Evolutionary conservation across 2,329 filamentous ascomycete species (phyloP), one percentile per base, ranked within the genome.

Genomic region (Raffaelea deltoideospora): DNA sequence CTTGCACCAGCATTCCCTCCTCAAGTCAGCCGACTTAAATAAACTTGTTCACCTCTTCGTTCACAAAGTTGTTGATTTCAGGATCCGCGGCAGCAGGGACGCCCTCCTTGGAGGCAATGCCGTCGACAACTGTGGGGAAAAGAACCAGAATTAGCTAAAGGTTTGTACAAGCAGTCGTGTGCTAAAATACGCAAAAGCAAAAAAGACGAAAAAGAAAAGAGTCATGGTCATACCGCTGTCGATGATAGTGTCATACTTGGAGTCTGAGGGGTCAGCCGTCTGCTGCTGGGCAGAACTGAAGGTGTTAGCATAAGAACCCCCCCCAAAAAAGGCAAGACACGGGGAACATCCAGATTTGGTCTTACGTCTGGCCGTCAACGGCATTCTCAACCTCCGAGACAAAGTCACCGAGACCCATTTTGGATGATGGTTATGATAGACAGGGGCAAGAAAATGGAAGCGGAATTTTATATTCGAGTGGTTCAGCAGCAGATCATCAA

Each of bases 11-110:
- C n/a, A n/a, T n/a, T n/a, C n/a, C n/a, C n/a, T n/a, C n/a, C n/a
- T n/a, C n/a, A n/a, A n/a, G n/a, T n/a, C n/a, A n/a, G n/a, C n/a
- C n/a, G n/a, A n/a, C n/a, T 35, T 37, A 45, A 19, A 45, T 8
- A 20, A 47, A 35, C 42, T 55, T 55, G 41, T 57, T 56, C 37
- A 53, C 31, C 41, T 50, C 53, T 10, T 54, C 45, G 41, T 56
- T 56, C 41, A 54, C 51, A 10, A 52, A 20, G 41, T 55, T 55
- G 49, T 55, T 56, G 39, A 57, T 45, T 43, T 51, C 51, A 3
- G 53, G 50, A 38, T 56, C 51, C 1, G 48, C 10, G 10, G 44
- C 48, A 18, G 53, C 48, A 3, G 53, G 46, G 4, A 56, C 4
- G 14, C 51, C 54, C 39, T 56, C 54, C 44, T 53, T 54, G 36